Evolutionary conservation across 2,329 filamentous ascomycete species (phyloP), one percentile per base, ranked within the genome.

Genomic region (Fusarium siculi): DNA sequence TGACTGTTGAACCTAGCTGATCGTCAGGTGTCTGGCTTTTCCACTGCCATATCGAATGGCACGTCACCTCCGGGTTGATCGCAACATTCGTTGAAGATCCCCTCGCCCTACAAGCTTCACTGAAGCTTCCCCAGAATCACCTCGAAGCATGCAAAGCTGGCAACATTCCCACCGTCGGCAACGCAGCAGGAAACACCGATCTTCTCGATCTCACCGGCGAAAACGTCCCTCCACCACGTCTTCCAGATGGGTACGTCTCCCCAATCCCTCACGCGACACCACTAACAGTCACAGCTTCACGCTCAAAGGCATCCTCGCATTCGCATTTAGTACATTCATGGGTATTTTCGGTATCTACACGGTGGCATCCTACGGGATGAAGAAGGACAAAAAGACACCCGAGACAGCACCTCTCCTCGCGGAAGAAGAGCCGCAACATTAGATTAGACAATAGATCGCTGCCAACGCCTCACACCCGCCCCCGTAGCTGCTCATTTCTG

Each of bases 11-110:
- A 7, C 15, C 5, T 32, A 12, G 18, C 63, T 55, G 19, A 53
- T 39, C 15, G 8, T 34, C 54, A 84, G 84, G 89, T 42, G 84
- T 93, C 28, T 93, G 91, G 91, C 80, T 93, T 8, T 93, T 95
- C 83, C 93, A 95, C 81, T 95, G 93, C 81, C 93, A 96, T 79
- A 92, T 95, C 59, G 92, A 93, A 78, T 96, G 92, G 92, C 92
- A 94, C 78, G 85, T 93, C 64, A 83, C 87, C 2, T 90, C 89
- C 7, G 92, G 92, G n/a, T 85, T 94, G 5, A 84, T 90, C 7
- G 87, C 90, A 30, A 90, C 89, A 2, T 87, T 93, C 72, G 81
- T 93, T 68, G 91, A 92, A 80, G 87, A 89, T 0, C 91, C 91
- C 0, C 78, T 87, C 7, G 86, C 89, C 23, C 78, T 96, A 1